Evolutionary conservation across 345 rosid genomes (phyloP).

Genomic region (Iberis pinnata): DNA sequence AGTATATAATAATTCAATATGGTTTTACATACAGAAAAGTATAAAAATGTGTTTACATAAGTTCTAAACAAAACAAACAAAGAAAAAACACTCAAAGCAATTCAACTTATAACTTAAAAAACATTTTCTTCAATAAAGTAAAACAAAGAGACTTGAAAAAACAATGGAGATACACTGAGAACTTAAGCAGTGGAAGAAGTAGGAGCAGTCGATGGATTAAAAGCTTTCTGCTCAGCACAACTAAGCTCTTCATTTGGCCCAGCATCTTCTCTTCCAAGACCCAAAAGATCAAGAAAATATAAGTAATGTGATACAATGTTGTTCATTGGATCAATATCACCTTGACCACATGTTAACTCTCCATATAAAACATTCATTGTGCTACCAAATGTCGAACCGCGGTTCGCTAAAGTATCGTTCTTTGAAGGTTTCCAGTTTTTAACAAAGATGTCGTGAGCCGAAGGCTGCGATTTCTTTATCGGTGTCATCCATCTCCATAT

Average conservation of each 20-base stretch:
- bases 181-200: constrained; percentile 38
- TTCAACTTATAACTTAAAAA: no score
- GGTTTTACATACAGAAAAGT: no score
- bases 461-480: constrained; percentile 59
- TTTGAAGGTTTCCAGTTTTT: constrained; percentile 77
- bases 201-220: constrained; percentile 49
- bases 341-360: constrained; percentile 61
- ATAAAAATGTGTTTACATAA: no score
- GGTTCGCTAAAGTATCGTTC: constrained; percentile 66
- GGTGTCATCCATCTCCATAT: constrained; percentile 83
- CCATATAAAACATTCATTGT: constrained; percentile 77
- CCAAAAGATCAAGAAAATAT: constrained; percentile 76
- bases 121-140: no score
- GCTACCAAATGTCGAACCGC: constrained; percentile 58
- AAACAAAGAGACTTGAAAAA: constrained; percentile 14
- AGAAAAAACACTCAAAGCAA: no score
- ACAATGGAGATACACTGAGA: neutral
- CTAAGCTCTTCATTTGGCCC: constrained; percentile 54
- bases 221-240: constrained; percentile 71
- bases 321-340: constrained; percentile 70
- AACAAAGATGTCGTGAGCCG: constrained; percentile 59
- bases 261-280: constrained; percentile 70
- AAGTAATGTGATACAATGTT: constrained; percentile 64
- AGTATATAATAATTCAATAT: no score
- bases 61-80: no score